Evolutionary conservation across 495 filamentous ascomycete species (phyloP).

Genomic region (Penicillium subrubescens): DNA sequence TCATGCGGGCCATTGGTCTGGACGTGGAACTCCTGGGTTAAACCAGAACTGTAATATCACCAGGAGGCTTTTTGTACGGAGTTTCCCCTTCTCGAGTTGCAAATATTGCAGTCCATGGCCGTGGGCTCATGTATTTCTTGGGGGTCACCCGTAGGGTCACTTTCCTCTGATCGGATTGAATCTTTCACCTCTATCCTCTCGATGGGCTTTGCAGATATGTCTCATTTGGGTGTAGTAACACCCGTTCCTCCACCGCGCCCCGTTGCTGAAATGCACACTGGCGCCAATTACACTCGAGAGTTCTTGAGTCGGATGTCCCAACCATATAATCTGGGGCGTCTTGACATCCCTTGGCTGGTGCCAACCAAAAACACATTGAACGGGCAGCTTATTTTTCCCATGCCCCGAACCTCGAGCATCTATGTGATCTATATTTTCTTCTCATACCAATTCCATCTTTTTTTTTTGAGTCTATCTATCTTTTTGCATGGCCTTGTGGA

Average conservation of each 20-base stretch:
- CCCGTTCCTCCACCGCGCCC: background rate
- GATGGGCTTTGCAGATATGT: background rate
- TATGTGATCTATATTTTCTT: conserved; percentile 2
- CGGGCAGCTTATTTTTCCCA: conserved; percentile 8
- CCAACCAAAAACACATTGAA: conserved; percentile 1
- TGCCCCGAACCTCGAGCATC: conserved; percentile 4
- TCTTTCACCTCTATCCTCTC: background rate
- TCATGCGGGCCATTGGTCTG: conserved; percentile 96
- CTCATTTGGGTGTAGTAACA: background rate
- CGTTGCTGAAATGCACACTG: conserved; percentile 4
- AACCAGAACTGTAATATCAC: conserved; percentile 1
- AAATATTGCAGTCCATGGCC: background rate
- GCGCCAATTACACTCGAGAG: background rate
- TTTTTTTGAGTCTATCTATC: background rate
- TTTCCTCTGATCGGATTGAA: background rate
- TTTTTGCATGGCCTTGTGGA: background rate
- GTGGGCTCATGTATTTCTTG: background rate
- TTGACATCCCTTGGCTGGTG: background rate
- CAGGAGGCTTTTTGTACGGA: too few relatives aligned
- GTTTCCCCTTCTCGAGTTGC: background rate
- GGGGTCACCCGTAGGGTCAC: background rate
- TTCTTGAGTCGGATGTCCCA: background rate
- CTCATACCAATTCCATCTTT: conserved; percentile 11
- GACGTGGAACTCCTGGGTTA: conserved; percentile 92
- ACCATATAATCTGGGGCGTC: background rate